phyloP scores from a whole-genome alignment of 768 basidiomycete species.

The Phanerochaete carnosa region DNA sequence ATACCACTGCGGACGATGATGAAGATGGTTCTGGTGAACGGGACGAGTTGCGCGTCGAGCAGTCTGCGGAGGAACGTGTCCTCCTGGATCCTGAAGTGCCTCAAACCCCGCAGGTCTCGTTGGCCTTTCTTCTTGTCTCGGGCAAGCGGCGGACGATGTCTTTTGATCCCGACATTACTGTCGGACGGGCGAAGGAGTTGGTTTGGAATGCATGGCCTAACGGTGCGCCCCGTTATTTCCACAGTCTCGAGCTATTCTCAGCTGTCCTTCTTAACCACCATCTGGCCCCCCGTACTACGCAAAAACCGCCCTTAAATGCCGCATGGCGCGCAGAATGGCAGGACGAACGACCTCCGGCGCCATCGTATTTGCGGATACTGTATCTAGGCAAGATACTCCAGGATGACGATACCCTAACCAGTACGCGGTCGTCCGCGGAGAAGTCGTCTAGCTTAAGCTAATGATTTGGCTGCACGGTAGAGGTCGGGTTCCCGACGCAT shows the following conservation, averaged over 20 bases:
- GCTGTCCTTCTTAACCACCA: not conserved
- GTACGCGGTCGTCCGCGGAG: slow-evolving; percentile 36
- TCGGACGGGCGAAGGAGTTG: slow-evolving; percentile 79
- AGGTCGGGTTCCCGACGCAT: slow-evolving; percentile 28
- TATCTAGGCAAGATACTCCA: slow-evolving; percentile 81
- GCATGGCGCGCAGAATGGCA: slow-evolving; percentile 56
- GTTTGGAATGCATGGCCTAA: slow-evolving; percentile 81
- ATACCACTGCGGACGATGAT: slow-evolving; percentile 24
- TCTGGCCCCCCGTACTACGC: not conserved
- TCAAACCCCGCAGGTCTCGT: slow-evolving; percentile 57
- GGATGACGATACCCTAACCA: slow-evolving; percentile 72
- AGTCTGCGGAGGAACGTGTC: not conserved
- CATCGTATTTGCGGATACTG: slow-evolving; percentile 70
- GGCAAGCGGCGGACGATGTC: slow-evolving; percentile 66
- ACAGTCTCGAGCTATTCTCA: not conserved
- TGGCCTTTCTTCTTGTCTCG: slow-evolving; percentile 73
- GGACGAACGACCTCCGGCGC: slow-evolving; percentile 73
- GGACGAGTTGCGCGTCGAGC: slow-evolving; percentile 8
- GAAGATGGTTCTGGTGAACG: slow-evolving; percentile 4
- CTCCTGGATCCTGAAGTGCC: slow-evolving; percentile 34
- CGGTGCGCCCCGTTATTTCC: slow-evolving; percentile 40
- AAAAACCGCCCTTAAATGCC: not conserved
- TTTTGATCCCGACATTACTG: slow-evolving; percentile 71
- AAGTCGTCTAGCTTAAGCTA: not conserved
- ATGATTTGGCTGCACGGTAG: slow-evolving; percentile 11